Conservation (phyloP, 2,329 filamentous ascomycete genomes). For the Venturia oleaginea region DNA sequence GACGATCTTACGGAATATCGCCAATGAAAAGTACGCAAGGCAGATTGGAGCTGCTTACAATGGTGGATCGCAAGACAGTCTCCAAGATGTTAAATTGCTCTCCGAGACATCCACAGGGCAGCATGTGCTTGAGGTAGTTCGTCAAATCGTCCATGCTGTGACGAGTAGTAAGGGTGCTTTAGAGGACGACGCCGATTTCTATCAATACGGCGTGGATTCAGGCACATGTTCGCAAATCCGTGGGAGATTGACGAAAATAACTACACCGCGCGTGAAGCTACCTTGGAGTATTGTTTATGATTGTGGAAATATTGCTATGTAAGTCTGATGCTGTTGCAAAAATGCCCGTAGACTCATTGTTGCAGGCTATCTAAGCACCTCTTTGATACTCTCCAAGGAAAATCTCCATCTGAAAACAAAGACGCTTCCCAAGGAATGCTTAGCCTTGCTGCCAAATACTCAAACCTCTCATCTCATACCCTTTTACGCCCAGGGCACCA, state of each 20-base stretch:
- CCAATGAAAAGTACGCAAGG: conserved; percentile 40
- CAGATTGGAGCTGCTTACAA: conserved; percentile 40
- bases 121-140: neutral
- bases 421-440: neutral
- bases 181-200: neutral
- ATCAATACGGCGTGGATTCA: neutral
- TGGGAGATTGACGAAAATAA: neutral
- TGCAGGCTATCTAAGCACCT: neutral
- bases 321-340: neutral
- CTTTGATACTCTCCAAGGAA: neutral
- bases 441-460: neutral
- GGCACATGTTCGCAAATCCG: neutral
- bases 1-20: conserved; percentile 44
- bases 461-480: neutral
- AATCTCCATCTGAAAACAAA: neutral
- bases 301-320: conserved; percentile 5
- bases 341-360: neutral
- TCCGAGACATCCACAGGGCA: neutral
- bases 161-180: neutral
- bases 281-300: conserved; percentile 4
- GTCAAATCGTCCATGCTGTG: neutral
- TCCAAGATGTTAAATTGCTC: neutral
- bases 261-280: neutral
- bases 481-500: neutral
- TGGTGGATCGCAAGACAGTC: neutral